Evolutionary conservation across 2,329 filamentous ascomycete genomes (phyloP).

Genomic region (Claviceps humidiphila): DNA sequence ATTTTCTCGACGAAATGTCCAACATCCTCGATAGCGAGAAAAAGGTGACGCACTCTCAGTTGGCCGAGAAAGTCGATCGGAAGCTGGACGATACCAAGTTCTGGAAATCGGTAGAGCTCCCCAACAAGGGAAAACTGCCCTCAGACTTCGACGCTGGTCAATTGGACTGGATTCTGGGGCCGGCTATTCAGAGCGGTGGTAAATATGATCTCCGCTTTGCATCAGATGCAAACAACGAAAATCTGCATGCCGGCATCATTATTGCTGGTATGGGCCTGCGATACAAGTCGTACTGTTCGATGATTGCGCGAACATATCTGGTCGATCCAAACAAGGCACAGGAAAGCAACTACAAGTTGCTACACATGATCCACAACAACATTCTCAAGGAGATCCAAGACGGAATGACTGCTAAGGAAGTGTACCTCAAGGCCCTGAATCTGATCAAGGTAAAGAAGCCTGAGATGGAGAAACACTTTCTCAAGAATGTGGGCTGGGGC

Average conservation of each 20-base stretch:
- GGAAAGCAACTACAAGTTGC: constrained; percentile 84
- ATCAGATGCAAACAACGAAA: constrained; percentile 65
- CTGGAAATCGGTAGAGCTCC: constrained; percentile 67
- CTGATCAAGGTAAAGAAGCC: constrained; percentile 84
- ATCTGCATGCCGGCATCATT: constrained; percentile 83
- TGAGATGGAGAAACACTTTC: constrained; percentile 86
- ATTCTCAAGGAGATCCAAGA: constrained; percentile 85
- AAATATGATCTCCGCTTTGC: constrained; percentile 83
- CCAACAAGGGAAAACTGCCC: constrained; percentile 62
- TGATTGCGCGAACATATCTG: constrained; percentile 85
- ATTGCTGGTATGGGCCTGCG: constrained; percentile 82
- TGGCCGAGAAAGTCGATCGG: constrained; percentile 76
- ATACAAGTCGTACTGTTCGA: constrained; percentile 91
- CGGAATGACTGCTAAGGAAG: constrained; percentile 72
- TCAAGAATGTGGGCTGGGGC: constrained; percentile 82
- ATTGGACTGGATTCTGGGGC: constrained; percentile 87
- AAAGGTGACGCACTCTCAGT: constrained; percentile 79
- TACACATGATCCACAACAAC: constrained; percentile 73
- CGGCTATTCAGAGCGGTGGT: constrained; percentile 87
- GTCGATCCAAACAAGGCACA: constrained; percentile 96
- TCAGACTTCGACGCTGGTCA: constrained; percentile 76
- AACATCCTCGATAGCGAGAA: constrained; percentile 91
- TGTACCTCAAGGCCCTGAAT: constrained; percentile 75
- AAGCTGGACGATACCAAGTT: constrained; percentile 92
- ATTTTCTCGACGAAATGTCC: constrained; percentile 97